Conservation (phyloP, 1,284 basidiomycete species). For the Cystobasidium pallidum region DNA sequence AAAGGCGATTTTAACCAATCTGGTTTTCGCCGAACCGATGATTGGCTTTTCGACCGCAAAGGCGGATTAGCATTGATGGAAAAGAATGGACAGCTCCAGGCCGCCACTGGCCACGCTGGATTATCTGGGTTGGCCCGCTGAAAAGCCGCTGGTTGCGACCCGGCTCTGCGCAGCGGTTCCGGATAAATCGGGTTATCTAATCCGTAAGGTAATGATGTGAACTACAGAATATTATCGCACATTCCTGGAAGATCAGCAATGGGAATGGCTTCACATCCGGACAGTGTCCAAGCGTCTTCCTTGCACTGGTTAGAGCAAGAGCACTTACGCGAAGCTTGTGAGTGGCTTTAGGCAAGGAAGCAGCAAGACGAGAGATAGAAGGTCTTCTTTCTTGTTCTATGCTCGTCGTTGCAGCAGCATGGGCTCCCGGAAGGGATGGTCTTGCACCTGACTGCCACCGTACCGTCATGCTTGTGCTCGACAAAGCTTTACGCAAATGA, state of each 20-base stretch:
- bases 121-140: neutral
- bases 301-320: neutral
- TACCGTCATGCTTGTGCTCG: neutral
- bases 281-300: slow-evolving; percentile 5
- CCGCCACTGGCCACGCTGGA: neutral
- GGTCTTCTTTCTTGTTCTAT: neutral
- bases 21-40: neutral
- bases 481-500: neutral
- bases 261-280: too few relatives aligned
- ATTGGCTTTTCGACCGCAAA: neutral
- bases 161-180: neutral
- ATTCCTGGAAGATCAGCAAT: neutral
- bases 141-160: neutral
- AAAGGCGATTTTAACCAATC: neutral
- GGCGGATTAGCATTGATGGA: slow-evolving; percentile 13
- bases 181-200: neutral
- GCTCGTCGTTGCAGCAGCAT: neutral
- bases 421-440: neutral
- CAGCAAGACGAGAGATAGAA: neutral
- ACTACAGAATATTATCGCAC: neutral
- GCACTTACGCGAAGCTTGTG: slow-evolving; percentile 7
- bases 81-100: slow-evolving; percentile 34
- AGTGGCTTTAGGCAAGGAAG: neutral
- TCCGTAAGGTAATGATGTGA: slow-evolving; percentile 19
- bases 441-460: neutral